Evolutionary conservation across 1,284 basidiomycete genomes (phyloP), one percentile per base, ranked within the genome.

Genomic region (Cutaneotrichosporon sp.): DNA sequence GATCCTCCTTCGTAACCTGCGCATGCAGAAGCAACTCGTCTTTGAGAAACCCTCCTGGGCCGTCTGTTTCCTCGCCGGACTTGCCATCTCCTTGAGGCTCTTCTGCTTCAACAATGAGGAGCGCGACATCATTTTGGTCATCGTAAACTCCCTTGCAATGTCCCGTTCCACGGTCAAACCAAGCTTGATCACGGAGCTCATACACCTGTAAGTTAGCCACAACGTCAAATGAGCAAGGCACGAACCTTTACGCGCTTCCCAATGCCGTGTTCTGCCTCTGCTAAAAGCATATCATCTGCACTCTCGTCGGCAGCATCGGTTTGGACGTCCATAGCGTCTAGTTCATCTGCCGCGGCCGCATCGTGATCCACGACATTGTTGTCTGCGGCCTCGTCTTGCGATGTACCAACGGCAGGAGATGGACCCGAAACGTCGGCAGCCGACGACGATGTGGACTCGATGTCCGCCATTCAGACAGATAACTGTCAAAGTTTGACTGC

Each of bases 91-190:
- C 80, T 61, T 81, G 82, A 61, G 84, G 81, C 44, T 82, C 76
- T 73, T 93, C 90, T 9, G 86, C 82, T 60, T 88, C 87, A 16
- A 90, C 90, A 51, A 92, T 83, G 45, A 93, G 81, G 52, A 88
- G 78, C 0, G 91, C 90, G 63, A 90, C 84, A 64, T 85, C 84
- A 27, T 82, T 81, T 41, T 84, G 80, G 61, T 86, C 83, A 64
- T 88, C 84, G 63, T 90, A 86, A 64, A 90, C 84, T 33, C 90
- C 90, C 63, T 86, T 87, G 72, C 92, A 94, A 70, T 90, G 88
- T 0, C 92, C 93, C 19, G 92, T 96, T 41, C 92, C 92, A 66
- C 90, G 84, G 78, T 97, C 93, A 53, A 86, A 82, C 92, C 92
- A 97, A 49, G 84, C 83, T 54, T 86, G 81, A 52, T 86, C 88